Evolutionary conservation across 208 protist genomes (phyloP).

Genomic region (Leishmania lainsoni): DNA sequence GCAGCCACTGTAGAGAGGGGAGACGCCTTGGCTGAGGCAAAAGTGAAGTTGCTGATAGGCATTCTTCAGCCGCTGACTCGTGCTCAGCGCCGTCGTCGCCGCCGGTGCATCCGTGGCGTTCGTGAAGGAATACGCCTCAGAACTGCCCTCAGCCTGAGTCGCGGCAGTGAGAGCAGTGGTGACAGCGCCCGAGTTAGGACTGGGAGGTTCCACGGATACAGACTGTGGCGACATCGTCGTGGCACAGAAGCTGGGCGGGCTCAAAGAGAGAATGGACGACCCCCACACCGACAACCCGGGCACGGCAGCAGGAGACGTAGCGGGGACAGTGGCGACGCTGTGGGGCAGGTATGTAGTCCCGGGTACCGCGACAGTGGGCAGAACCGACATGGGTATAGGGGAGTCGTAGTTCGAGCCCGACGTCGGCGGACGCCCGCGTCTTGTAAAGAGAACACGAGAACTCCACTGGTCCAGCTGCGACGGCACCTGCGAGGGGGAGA

Average conservation of each 20-base stretch:
- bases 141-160: no score
- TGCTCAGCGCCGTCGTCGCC: not conserved
- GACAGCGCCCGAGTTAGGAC: not conserved
- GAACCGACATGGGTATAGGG: not conserved
- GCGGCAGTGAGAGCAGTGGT: not conserved
- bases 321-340: no score
- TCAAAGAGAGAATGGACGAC: not conserved
- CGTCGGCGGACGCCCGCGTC: no score
- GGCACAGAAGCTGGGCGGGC: not conserved
- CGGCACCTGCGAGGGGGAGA: not conserved
- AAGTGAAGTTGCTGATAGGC: slow-evolving; percentile 21
- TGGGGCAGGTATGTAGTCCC: not conserved
- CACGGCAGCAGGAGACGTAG: not conserved
- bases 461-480: not conserved
- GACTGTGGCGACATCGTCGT: not conserved
- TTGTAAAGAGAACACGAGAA: not conserved
- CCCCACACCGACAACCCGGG: not conserved
- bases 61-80: slow-evolving; percentile 13
- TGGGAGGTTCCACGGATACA: not conserved
- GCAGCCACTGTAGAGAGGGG: not conserved
- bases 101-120: not conserved
- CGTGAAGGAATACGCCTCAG: not conserved
- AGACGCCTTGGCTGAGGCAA: not conserved
- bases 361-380: not conserved
- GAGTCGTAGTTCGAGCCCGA: not conserved